Conservation (phyloP, 345 rosid genomes). For the Dipteronia dyeriana region DNA sequence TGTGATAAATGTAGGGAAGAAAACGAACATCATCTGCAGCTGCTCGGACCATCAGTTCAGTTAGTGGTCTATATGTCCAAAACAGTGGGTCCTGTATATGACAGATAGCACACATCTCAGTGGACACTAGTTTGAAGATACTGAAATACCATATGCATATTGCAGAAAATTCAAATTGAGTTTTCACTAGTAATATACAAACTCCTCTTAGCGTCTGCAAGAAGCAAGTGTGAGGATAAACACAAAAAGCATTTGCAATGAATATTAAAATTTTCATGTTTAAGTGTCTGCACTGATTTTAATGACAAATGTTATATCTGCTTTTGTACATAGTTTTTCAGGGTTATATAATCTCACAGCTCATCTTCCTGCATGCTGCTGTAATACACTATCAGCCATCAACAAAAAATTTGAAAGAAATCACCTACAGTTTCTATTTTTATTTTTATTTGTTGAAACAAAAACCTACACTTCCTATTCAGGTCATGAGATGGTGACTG, state of each 20-base stretch:
- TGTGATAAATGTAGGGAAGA: constrained; percentile 72
- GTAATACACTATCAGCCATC: background rate
- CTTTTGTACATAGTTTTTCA: background rate
- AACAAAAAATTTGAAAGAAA: background rate
- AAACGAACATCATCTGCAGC: constrained; percentile 98
- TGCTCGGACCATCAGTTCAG: constrained; percentile 88
- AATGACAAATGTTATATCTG: constrained; percentile 1
- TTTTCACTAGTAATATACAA: background rate
- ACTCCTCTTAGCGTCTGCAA: background rate
- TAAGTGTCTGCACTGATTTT: background rate
- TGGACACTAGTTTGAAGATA: background rate
- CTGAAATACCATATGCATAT: background rate
- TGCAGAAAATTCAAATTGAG: background rate
- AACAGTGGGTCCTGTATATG: constrained; percentile 76
- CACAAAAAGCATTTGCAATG: background rate
- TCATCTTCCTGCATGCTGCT: background rate
- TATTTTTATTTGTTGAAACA: too few relatives aligned
- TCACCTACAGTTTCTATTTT: background rate
- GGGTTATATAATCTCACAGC: background rate
- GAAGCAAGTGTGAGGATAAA: background rate
- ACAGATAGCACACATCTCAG: constrained; percentile 11
- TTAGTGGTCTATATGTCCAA: constrained; percentile 83
- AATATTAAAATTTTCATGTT: background rate
- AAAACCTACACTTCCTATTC: too few relatives aligned
- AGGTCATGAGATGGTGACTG: too few relatives aligned